These are phyloP conservation scores for Leccinum cinnamomeum DNA, from an alignment of 1,284 basidiomycete genomes.

Conservation along the genomic window DNA sequence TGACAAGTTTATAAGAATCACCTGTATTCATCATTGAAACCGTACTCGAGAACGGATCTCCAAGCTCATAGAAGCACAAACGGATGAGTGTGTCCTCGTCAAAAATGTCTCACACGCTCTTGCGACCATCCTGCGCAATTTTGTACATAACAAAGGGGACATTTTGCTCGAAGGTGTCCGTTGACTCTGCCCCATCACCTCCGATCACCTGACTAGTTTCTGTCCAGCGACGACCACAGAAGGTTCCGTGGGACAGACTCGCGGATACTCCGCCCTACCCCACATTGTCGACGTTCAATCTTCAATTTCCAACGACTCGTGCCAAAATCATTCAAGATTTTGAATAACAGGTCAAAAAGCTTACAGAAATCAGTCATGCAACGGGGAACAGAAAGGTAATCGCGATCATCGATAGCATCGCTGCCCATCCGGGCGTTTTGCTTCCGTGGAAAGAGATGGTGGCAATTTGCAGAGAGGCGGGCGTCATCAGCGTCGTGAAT, in stretches of 20 bases:
- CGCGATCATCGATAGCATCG: slow-evolving; percentile 75
- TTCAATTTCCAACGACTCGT: slow-evolving; percentile 67
- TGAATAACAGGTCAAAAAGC: slow-evolving; percentile 40
- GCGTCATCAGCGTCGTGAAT: slow-evolving; percentile 73
- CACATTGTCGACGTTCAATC: slow-evolving; percentile 46
- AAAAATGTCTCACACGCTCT: slow-evolving; percentile 68
- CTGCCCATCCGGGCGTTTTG: slow-evolving; percentile 63
- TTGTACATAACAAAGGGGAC: slow-evolving; percentile 49
- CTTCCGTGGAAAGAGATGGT: slow-evolving; percentile 84
- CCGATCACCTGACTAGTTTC: background rate
- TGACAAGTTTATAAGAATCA: slow-evolving; percentile 59
- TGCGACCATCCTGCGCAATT: slow-evolving; percentile 64
- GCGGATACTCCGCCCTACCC: slow-evolving; percentile 59
- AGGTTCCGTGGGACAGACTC: slow-evolving; percentile 55
- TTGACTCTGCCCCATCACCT: background rate
- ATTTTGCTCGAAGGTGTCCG: slow-evolving; percentile 41
- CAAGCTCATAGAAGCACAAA: slow-evolving; percentile 43
- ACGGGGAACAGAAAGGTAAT: slow-evolving; percentile 53
- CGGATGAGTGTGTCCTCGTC: slow-evolving; percentile 67
- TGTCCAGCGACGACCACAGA: slow-evolving; percentile 67
- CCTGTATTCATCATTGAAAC: slow-evolving; percentile 36
- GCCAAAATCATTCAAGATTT: slow-evolving; percentile 59
- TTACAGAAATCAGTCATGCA: background rate
- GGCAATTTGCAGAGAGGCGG: slow-evolving; percentile 65
- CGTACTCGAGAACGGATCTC: slow-evolving; percentile 52